Conservation (phyloP, 1,284 basidiomycete species). For the Xerocomus tenax region DNA sequence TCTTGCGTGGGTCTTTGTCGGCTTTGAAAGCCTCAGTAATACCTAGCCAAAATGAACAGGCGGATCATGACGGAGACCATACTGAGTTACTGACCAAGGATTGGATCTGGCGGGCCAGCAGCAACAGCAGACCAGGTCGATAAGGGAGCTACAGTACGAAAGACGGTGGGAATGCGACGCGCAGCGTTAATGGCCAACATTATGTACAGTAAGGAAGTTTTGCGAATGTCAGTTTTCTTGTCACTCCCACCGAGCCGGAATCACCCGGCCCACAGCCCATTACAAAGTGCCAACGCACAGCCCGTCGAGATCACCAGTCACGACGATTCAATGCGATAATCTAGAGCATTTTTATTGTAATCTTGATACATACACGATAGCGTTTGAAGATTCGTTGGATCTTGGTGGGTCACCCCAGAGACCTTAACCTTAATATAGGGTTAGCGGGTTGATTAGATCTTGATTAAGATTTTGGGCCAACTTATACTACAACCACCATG, state of each 20-base stretch:
- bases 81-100: constrained; percentile 57
- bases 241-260: constrained; percentile 10
- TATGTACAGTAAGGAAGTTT: constrained; percentile 11
- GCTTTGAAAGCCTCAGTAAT: constrained; percentile 94
- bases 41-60: constrained; percentile 36
- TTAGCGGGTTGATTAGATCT: constrained; percentile 22
- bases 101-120: constrained; percentile 87
- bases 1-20: constrained; percentile 84
- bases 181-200: constrained; percentile 41
- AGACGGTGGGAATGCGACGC: constrained; percentile 38
- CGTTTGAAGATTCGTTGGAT: background rate
- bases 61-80: background rate
- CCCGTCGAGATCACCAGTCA: too few relatives aligned
- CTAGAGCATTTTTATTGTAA: background rate
- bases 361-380: background rate
- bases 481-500: constrained; percentile 11
- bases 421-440: constrained; percentile 17
- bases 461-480: background rate
- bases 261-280: constrained; percentile 10
- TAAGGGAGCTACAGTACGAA: constrained; percentile 36
- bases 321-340: background rate
- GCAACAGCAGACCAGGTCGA: constrained; percentile 81
- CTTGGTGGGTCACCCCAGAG: background rate
- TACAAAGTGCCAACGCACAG: too few relatives aligned
- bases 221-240: background rate